Evolutionary conservation across 305 asterid genomes (phyloP), one percentile per base, ranked within the genome.

Genomic region (Nicotiana rustica): DNA sequence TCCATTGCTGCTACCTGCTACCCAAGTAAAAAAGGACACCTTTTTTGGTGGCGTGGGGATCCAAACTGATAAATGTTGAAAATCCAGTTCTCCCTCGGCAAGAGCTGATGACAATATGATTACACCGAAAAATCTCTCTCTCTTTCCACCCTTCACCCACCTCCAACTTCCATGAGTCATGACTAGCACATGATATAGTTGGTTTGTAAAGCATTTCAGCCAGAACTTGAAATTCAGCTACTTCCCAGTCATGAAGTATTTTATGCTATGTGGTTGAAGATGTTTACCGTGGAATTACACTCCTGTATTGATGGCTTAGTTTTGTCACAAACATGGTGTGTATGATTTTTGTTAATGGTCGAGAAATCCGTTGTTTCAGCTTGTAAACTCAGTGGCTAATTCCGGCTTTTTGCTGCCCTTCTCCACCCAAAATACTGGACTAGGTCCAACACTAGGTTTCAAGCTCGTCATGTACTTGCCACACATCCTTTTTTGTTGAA

Each of bases 251-350:
- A 38, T 69, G 33, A 71, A 44, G 38, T 60, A 47, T 71, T 19
- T 71, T 31, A 70, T 70, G 77, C 59, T 41, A 70, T 70, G 19
- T 70, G 35, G 33, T 38, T 70, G 77, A 70, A 70, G 77, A 36
- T 47, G 79, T 21, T 19, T 47, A n/a, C 59, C 19, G 12, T 44
- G 44, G 59, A 70, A 70, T 31, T 10, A 33, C 47, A 41, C 13
- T 1, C 78, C 78, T 41, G 29, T 70, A 70, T 70, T 70, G 18
- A 41, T 70, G 78, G 59, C 78, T 35, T 70, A 19, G 47, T 70
- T 70, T 70, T 57, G 21, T 70, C 12, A 44, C 4, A 12, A 47
- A 71, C 31, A 2, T 3, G 60, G 60, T 3, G 61, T 71, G 36
- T 41, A 15, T 19, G 55, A 19, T 44, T 44, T 71, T 21, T 25